These are phyloP conservation scores for Porcisia hertigi DNA, from an alignment of 208 protist genomes.

Conservation along the genomic window DNA sequence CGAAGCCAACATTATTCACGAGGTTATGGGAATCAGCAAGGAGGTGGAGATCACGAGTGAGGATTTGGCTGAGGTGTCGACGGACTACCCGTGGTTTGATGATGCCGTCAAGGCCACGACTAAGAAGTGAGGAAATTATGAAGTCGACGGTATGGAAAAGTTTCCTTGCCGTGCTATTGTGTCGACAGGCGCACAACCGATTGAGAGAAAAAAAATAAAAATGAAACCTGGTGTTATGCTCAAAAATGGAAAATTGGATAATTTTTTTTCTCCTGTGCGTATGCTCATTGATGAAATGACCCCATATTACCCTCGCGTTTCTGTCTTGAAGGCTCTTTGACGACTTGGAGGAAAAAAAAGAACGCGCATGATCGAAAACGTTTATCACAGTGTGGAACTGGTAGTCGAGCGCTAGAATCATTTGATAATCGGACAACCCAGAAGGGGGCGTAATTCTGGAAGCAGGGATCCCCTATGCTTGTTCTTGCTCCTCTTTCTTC, in stretches of 20 bases:
- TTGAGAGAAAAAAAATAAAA: slow-evolving; percentile 14
- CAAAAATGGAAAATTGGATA: neutral
- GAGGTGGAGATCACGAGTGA: slow-evolving; percentile 38
- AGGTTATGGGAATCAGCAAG: slow-evolving; percentile 61
- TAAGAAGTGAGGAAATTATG: slow-evolving; percentile 29
- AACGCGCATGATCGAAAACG: neutral
- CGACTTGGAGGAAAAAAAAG: slow-evolving; percentile 1
- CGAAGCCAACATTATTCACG: slow-evolving; percentile 48
- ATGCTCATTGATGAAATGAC: neutral
- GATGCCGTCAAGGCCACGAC: slow-evolving; percentile 34
- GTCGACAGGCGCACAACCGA: neutral
- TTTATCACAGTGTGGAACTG: neutral
- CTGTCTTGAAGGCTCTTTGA: neutral
- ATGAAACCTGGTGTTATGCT: neutral
- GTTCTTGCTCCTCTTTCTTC: neutral
- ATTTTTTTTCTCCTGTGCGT: neutral
- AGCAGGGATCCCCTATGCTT: neutral
- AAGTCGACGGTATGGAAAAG: neutral
- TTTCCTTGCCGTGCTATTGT: neutral
- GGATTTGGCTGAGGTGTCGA: slow-evolving; percentile 42
- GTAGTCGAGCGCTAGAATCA: neutral
- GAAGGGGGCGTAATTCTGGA: neutral
- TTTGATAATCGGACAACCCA: neutral
- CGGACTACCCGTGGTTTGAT: slow-evolving; percentile 70
- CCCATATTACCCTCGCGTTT: neutral